Conservation (phyloP, 164 flowering plant genomes). For the Liquidambar formosana region DNA sequence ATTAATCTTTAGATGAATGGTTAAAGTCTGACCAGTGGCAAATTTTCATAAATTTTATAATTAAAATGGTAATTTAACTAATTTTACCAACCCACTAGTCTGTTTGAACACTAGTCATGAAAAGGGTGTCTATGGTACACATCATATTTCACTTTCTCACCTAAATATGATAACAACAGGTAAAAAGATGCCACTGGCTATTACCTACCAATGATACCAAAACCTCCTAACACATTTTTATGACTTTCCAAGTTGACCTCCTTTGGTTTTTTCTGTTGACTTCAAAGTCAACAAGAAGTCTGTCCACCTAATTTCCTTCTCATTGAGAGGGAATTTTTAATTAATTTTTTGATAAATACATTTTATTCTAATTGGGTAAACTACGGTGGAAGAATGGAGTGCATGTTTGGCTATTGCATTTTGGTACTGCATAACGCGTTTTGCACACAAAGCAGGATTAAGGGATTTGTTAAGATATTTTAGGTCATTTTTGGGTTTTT, state of each 20-base stretch:
- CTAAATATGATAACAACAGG: neutral
- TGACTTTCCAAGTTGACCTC: slow-evolving; percentile 9
- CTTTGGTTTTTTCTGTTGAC: neutral
- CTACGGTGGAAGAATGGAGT: neutral
- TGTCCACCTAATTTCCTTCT: neutral
- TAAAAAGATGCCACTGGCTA: neutral
- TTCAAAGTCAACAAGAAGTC: slow-evolving; percentile 12
- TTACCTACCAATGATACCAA: neutral
- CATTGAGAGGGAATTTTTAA: neutral
- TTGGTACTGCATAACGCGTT: neutral
- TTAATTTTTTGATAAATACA: neutral
- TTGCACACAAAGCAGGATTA: neutral
- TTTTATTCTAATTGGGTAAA: neutral
- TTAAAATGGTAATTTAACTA: neutral
- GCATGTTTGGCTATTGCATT: no score
- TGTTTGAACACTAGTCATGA: neutral
- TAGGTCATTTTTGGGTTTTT: neutral
- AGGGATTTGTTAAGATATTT: neutral
- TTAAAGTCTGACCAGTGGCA: no score
- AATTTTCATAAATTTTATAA: neutral
- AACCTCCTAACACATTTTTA: neutral
- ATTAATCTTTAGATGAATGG: no score
- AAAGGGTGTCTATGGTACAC: neutral
- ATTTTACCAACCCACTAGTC: neutral
- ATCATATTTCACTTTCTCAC: neutral